Evolutionary conservation across 1,284 basidiomycete species (phyloP), one percentile per base, ranked within the genome.

Genomic region (Psilocybe mexicana): DNA sequence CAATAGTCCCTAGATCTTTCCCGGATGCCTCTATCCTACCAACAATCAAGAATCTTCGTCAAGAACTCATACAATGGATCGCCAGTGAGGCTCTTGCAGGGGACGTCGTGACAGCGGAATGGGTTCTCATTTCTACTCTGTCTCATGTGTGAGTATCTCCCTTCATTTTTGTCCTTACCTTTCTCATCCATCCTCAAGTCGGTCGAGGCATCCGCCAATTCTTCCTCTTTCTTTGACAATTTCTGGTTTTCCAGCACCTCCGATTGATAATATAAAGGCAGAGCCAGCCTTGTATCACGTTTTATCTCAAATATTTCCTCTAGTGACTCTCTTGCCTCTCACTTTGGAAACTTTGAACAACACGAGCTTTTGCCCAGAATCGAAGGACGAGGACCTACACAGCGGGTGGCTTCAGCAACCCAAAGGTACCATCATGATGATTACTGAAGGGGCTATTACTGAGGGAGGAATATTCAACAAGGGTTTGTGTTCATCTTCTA

Each of bases 341-440:
- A 79, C 86, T 47, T 70, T 87, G 38, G 72, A 84, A 61, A 67
- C 76, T 3, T 74, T 95, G 52, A 94, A 94, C 67, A 76, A 77
- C 18, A 79, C 76, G 0, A 67, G 73, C 0, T 90, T 90, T 65
- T 72, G 73, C 30, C 89, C 90, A 0, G 84, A 87, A 66, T 90
- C 86, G 57, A 85, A 83, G 61, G 79, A 88, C 25, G 90, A 92
- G 62, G 87, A 90, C 58, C 74, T 95, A 2, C 82, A 88, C 61
- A 84, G 89, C 1, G 93, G 93, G 0, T 79, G 79, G 56, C 75
- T 95, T 24, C 93, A 95, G 69, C 77, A 93, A 2, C 83, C 92
- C 1, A 70, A 72, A 8, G 87, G 87, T 1, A 85, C 84, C 7
- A 72, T 82, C 2, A 74, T 90, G 23, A 67, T 94, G 3, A 69